Percentiles rank a stretch among this genome's conserved stretches.
Evolutionary conservation across 2,329 filamentous ascomycete genomes (phyloP).

Genomic region (Aspergillus sp.): DNA sequence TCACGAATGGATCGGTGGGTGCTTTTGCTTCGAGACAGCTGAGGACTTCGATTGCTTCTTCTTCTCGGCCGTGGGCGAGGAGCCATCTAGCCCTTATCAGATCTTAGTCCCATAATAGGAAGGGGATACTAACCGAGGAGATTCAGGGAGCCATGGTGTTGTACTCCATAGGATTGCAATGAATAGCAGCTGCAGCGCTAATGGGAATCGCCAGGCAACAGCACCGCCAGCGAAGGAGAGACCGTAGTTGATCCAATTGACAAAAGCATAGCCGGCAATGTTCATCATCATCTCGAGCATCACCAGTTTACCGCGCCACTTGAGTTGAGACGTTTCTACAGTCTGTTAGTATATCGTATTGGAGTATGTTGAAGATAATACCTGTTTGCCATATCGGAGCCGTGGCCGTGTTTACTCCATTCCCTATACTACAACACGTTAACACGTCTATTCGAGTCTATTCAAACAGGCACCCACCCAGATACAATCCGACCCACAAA

Average conservation of each 20-base stretch:
- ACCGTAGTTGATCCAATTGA: slow-evolving; percentile 55
- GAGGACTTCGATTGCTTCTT: slow-evolving; percentile 51
- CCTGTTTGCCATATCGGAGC: slow-evolving; percentile 53
- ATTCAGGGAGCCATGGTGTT: slow-evolving; percentile 36
- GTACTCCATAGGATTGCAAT: slow-evolving; percentile 47
- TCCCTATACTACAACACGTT: slow-evolving; percentile 4
- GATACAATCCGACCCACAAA: slow-evolving; percentile 48
- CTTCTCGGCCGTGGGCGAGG: slow-evolving; percentile 38
- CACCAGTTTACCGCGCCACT: slow-evolving; percentile 48
- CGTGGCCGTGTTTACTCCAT: slow-evolving; percentile 53
- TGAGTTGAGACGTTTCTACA: slow-evolving; percentile 44
- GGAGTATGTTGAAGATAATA: too few relatives aligned
- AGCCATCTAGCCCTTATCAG: slow-evolving; percentile 41
- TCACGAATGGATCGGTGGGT: slow-evolving; percentile 46
- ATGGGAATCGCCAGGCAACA: slow-evolving; percentile 47
- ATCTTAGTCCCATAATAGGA: background rate
- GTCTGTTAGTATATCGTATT: too few relatives aligned
- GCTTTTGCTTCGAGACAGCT: slow-evolving; percentile 49
- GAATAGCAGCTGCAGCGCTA: slow-evolving; percentile 53
- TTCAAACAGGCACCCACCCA: background rate
- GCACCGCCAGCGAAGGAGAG: slow-evolving; percentile 47
- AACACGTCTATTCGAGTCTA: too few relatives aligned
- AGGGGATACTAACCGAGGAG: slow-evolving; percentile 13
- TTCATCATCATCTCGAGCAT: slow-evolving; percentile 53
- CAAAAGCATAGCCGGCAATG: slow-evolving; percentile 50